Percentiles rank a stretch among this genome's conserved stretches.
Conservation (phyloP, 805 yeast genomes). For the Metschnikowia proteae region DNA sequence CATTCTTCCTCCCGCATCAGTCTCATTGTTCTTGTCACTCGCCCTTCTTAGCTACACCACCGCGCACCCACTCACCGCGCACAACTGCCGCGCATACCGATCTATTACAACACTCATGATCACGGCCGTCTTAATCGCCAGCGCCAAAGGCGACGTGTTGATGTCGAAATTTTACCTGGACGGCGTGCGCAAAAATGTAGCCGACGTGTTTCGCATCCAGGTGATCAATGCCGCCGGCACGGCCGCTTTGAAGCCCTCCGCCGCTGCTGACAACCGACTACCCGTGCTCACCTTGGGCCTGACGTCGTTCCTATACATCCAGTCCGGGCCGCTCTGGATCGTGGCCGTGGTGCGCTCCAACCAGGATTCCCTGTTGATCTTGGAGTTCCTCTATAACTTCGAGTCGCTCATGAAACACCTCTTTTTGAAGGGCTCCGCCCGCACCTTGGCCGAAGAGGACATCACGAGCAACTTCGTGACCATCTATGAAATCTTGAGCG, state of each 20-base stretch:
- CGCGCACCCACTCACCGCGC: neutral
- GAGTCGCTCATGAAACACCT: slow-evolving; percentile 46
- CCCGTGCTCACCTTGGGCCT: slow-evolving; percentile 78
- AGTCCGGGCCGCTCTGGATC: slow-evolving; percentile 61
- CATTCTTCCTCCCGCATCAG: no score
- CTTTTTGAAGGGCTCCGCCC: slow-evolving; percentile 17
- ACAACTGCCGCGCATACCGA: neutral
- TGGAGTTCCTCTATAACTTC: slow-evolving; percentile 73
- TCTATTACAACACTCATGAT: slow-evolving; percentile 50
- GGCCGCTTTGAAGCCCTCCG: slow-evolving; percentile 15
- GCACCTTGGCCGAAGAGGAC: slow-evolving; percentile 29
- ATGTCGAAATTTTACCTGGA: slow-evolving; percentile 71
- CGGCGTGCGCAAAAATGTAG: slow-evolving; percentile 70
- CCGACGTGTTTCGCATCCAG: slow-evolving; percentile 90
- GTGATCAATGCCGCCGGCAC: slow-evolving; percentile 59
- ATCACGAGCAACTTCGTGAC: slow-evolving; percentile 63
- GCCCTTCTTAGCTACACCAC: no score
- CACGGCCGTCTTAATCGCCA: slow-evolving; percentile 75
- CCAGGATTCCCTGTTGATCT: slow-evolving; percentile 73
- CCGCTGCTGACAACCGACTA: slow-evolving; percentile 27
- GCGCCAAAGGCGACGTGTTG: slow-evolving; percentile 77
- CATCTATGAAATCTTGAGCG: slow-evolving; percentile 76
- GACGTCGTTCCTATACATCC: slow-evolving; percentile 81
- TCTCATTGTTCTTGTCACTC: no score
- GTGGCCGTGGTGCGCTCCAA: slow-evolving; percentile 90